Percentiles rank a stretch among this genome's conserved stretches.
Conservation (phyloP, 805 yeast species). For the Metschnikowia cerradonensis region DNA sequence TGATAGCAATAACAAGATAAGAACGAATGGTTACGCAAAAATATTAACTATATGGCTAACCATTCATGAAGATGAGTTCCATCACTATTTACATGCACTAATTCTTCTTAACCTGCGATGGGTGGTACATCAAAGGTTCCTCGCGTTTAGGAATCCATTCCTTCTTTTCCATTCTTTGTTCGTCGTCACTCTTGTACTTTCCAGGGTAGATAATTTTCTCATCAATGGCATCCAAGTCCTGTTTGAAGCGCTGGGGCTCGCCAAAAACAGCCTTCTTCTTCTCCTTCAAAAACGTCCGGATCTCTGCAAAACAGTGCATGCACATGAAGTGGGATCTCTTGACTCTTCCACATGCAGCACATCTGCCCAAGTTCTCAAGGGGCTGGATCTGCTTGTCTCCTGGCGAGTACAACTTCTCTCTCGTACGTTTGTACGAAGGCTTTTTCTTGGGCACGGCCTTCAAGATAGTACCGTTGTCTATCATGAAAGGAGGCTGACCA, state of each 20-base stretch:
- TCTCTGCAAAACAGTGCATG: constrained; percentile 85
- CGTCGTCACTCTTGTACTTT: constrained; percentile 42
- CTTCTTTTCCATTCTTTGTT: constrained; percentile 29
- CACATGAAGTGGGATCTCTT: constrained; percentile 89
- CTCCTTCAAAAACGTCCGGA: constrained; percentile 67
- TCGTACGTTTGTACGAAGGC: constrained; percentile 78
- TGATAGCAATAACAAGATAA: too few species aligned
- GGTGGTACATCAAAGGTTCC: constrained; percentile 35
- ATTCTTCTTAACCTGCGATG: constrained; percentile 23
- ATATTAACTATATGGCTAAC: neutral
- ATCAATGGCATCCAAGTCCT: constrained; percentile 56
- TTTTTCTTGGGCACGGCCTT: constrained; percentile 94
- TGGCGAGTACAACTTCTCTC: constrained; percentile 78
- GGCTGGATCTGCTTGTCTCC: constrained; percentile 78
- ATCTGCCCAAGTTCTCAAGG: constrained; percentile 72
- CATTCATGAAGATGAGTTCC: neutral
- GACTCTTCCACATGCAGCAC: constrained; percentile 93
- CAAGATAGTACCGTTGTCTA: constrained; percentile 64
- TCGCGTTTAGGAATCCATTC: constrained; percentile 46
- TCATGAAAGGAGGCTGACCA: constrained; percentile 37
- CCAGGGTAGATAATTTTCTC: constrained; percentile 71
- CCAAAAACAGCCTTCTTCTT: constrained; percentile 31
- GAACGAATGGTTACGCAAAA: too few species aligned
- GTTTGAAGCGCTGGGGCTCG: constrained; percentile 31
- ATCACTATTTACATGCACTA: constrained; percentile 9